These are phyloP conservation scores for Monilinia aucupariae DNA, from an alignment of 2,329 filamentous ascomycete genomes.

Conservation along the genomic window DNA sequence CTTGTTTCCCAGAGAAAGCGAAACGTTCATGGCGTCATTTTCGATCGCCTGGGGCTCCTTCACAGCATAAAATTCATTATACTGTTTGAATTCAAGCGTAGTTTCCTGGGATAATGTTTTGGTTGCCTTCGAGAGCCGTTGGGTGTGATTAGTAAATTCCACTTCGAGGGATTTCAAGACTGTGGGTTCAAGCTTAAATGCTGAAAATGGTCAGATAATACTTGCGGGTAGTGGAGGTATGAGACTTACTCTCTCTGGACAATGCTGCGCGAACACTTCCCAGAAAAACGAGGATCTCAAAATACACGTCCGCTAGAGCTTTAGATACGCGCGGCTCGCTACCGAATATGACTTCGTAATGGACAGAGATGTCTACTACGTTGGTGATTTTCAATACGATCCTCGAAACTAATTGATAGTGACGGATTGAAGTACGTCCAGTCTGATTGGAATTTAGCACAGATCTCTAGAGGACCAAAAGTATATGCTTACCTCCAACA, in stretches of 20 bases:
- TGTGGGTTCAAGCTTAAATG: conserved; percentile 12
- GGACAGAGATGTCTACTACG: conserved; percentile 5
- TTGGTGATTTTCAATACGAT: background rate
- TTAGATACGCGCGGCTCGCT: conserved; percentile 5
- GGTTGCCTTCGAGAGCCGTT: conserved; percentile 2
- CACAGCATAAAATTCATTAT: background rate
- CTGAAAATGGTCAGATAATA: background rate
- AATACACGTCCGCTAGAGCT: conserved; percentile 11
- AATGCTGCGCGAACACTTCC: conserved; percentile 2
- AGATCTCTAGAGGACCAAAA: background rate
- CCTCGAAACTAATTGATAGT: conserved; percentile 6
- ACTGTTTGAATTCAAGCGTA: background rate
- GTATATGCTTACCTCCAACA: conserved; percentile 6
- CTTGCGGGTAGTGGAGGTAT: background rate
- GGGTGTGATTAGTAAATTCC: conserved; percentile 6
- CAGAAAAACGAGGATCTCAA: conserved; percentile 8
- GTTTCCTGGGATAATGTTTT: conserved; percentile 9
- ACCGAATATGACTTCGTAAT: conserved; percentile 10
- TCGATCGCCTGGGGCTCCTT: background rate
- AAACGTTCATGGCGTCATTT: background rate
- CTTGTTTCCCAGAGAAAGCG: background rate
- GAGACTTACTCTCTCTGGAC: conserved; percentile 8
- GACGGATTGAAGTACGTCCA: conserved; percentile 10
- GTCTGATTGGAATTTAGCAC: background rate
- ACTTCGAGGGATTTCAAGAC: conserved; percentile 9